These are phyloP conservation scores for Ambispora gerdemannii DNA, from an alignment of 192 early-diverging fungal species.

Conservation along the genomic window DNA sequence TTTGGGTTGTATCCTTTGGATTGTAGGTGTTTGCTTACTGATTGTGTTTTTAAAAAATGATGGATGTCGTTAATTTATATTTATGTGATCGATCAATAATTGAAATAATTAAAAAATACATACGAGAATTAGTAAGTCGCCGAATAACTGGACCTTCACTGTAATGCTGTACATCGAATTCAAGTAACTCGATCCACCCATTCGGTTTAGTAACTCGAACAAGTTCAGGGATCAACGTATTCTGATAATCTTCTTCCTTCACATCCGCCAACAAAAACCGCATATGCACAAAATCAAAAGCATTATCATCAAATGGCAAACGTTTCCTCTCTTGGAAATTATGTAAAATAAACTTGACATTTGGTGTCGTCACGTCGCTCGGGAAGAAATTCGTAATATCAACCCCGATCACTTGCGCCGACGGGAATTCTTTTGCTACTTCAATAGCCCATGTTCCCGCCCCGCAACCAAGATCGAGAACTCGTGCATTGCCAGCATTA, in stretches of 20 bases:
- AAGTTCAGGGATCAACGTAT: neutral
- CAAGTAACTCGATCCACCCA: conserved; percentile 15
- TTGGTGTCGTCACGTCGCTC: neutral
- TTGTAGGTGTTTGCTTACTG: neutral
- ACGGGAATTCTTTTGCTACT: conserved; percentile 38
- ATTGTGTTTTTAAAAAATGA: too few relatives aligned
- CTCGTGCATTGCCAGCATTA: neutral
- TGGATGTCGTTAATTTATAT: neutral
- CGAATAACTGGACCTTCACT: neutral
- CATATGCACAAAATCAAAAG: conserved; percentile 26
- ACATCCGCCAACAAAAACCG: neutral
- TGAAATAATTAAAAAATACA: neutral
- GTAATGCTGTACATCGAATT: conserved; percentile 6
- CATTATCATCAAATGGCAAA: conserved; percentile 16
- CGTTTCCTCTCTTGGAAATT: neutral
- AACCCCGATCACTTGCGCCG: conserved; percentile 28
- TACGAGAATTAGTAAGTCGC: neutral
- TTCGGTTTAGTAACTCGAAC: conserved; percentile 21
- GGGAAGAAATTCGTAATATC: conserved; percentile 34
- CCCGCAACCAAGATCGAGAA: conserved; percentile 42
- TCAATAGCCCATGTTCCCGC: conserved; percentile 38
- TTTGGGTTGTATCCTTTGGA: neutral
- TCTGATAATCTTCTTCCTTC: neutral
- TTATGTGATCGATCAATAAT: neutral
- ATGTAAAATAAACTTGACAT: neutral